Evolutionary conservation across 768 basidiomycete genomes (phyloP), one percentile per base, ranked within the genome.

Genomic region (Pleurotus platypus): DNA sequence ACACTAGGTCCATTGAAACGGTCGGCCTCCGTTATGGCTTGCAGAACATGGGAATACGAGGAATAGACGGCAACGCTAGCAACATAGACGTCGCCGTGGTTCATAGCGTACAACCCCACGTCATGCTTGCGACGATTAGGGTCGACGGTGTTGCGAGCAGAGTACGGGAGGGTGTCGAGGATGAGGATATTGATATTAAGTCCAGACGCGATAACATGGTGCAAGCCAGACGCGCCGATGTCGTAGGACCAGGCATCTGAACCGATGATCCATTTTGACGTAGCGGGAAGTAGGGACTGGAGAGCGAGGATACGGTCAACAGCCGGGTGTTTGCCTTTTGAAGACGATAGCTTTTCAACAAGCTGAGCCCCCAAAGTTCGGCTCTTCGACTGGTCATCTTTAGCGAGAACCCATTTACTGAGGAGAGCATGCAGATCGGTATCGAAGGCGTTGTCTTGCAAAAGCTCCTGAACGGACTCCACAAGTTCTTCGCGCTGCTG

Each of bases 211-310:
- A 98, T 90, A 64, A 87, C 86, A 63, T 98, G 97, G 69, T 99
- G 96, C 39, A 99, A 77, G 48, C 96, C 97, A 1, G 94, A 96
- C 2, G 93, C 85, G 42, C 96, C 97, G 42, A 98, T 84, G 71
- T 98, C 97, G 69, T 97, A 93, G 0, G 95, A 90, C 97, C 97
- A 98, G 0, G 92, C 90, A 68, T 99, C 97, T 16, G 95, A 98
- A 16, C 96, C 94, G 63, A 99, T 89, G 70, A 99, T 98, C 97
- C 97, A 99, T 58, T 91, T 80, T 5, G 92, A 94, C 38, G 77
- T 77, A 6, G 85, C 75, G 42, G 82, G 74, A 63, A 97, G 83
- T 62, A 86, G 82, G 16, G 81, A 71, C 40, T 79, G 78, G 9
- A 89, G 74, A 13, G 78, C 65, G 38, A 92, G 78, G 46, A 92